Percentiles rank a stretch among this genome's conserved stretches.
Conservation (phyloP, 1,139 yeast genomes). For the Yamadazyma conglobata region DNA sequence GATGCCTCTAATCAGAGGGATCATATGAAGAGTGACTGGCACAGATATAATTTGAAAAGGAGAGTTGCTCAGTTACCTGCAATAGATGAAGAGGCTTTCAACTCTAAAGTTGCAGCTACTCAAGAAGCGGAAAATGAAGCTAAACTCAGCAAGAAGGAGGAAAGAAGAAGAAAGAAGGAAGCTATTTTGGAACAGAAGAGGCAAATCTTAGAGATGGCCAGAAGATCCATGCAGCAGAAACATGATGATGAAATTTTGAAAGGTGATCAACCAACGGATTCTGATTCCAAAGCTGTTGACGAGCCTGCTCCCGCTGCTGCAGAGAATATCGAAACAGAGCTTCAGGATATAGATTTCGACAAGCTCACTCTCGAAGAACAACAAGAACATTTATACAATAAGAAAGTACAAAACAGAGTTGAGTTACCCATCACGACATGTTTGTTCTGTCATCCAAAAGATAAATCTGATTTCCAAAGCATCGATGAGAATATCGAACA, state of each 20-base stretch:
- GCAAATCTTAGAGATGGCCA: slow-evolving; percentile 58
- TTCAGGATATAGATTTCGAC: no score
- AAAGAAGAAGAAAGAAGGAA: slow-evolving; percentile 62
- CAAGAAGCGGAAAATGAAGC: slow-evolving; percentile 20
- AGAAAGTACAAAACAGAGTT: slow-evolving; percentile 58
- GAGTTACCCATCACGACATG: slow-evolving; percentile 74
- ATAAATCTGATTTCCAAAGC: slow-evolving; percentile 29
- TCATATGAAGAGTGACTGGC: slow-evolving; percentile 73
- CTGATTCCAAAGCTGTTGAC: slow-evolving; percentile 6
- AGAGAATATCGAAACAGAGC: slow-evolving; percentile 17
- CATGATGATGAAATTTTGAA: slow-evolving; percentile 19
- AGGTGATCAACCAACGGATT: slow-evolving; percentile 12
- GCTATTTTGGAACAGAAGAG: slow-evolving; percentile 60
- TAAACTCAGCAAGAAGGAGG: slow-evolving; percentile 57
- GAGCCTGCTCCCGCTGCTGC: slow-evolving; percentile 11
- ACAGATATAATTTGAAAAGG: slow-evolving; percentile 59
- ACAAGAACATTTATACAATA: slow-evolving; percentile 51
- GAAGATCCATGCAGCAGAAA: slow-evolving; percentile 41
- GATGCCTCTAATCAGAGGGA: slow-evolving; percentile 39
- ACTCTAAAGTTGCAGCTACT: slow-evolving; percentile 38
- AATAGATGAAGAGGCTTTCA: slow-evolving; percentile 47
- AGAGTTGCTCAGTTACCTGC: slow-evolving; percentile 59
- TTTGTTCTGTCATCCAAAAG: slow-evolving; percentile 66
- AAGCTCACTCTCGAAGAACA: slow-evolving; percentile 34
- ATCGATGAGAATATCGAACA: slow-evolving; percentile 68